Evolutionary conservation across 1,139 yeast species (phyloP), one percentile per base, ranked within the genome.

Genomic region (Candida pseudoviswanathii): DNA sequence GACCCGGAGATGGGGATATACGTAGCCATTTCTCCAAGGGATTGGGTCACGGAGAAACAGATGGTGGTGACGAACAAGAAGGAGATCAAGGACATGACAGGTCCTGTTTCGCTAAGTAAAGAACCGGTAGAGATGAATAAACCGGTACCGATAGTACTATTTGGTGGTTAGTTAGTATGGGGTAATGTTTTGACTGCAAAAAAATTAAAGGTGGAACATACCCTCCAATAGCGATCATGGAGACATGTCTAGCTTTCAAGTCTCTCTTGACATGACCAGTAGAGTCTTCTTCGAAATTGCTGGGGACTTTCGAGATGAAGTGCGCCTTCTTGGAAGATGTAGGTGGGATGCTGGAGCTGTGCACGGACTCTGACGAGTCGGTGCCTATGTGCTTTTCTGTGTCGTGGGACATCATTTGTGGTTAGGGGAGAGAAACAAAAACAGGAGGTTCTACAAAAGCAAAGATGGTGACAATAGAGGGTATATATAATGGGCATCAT

Each of bases 21-120:
- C 16, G 89, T 84, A 44, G 88, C 89, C 89, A 85, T 84, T 64
- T 85, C 91, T 55, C 90, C 90, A 52, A 87, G 70, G 1, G 87
- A 77, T 61, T 85, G 90, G 50, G 88, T 84, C 48, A 86, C 86
- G 11, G 79, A 71, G 58, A 76, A 85, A 2, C 84, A 85, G 55
- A 87, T 70, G 5, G 86, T 67, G 30, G 89, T 88, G 73, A 86
- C 82, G 62, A 86, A 83, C 38, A 80, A 55, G 60, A 82, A 86
- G 0, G 89, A 80, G 47, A 87, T 82, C 30, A 87, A 69, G 2
- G 87, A 71, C 43, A 85, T 82, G 0, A 83, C 91, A 1, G 94
- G 92, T 21, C 95, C 95, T n/a, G 89, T 85, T 2, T 27, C 29
- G 5, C 22, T 21, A 43, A 43, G 41, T 34, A 43, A 36, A 5